Evolutionary conservation across 345 rosid genomes (phyloP), one percentile per base, ranked within the genome.

Genomic region (Hibiscus syriacus): DNA sequence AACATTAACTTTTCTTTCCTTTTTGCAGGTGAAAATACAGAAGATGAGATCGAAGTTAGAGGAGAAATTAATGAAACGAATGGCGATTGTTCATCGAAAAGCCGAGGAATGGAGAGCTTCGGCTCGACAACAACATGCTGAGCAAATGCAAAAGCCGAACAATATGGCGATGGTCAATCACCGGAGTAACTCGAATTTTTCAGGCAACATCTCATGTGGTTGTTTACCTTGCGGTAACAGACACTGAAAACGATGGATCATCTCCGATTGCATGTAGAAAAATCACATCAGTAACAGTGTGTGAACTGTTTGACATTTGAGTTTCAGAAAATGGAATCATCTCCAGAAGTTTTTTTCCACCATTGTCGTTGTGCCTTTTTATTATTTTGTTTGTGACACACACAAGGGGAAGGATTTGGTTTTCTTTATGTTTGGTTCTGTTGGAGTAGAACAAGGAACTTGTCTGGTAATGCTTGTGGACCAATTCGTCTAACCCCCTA

Each of bases 61-160:
- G 68, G 95, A 90, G 75, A 89, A 93, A 79, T 30, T 90, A 73
- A 89, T 93, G 98, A 90, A 82, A 80, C 87, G 94, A 71, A 90
- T 89, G 94, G 81, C 84, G 12, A 41, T 59, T 38, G 98, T 89
- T 50, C 90, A 86, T 34, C 73, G 85, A 71, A 87, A 79, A 73
- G 96, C 97, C 0, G 92, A 90, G 76, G 97, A 92, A 41, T 86
- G 87, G 97, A 80, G 92, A 78, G 80, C 83, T 16, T 79, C 84
- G 38, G 94, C 96, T 4, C 75, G 69, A 59, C 80, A 82, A n/a
- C 89, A 89, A 50, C 98, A 93, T 49, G 27, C 70, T 0, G 86
- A 85, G 69, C 96, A 92, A 66, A 77, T 82, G 69, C 84, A 82
- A 27, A 78, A 46, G 78, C 84, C 88, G 2, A 72, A 50, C 25